Evolutionary conservation across 768 basidiomycete species (phyloP), one percentile per base, ranked within the genome.

Genomic region (Holtermanniella nyarrowii): DNA sequence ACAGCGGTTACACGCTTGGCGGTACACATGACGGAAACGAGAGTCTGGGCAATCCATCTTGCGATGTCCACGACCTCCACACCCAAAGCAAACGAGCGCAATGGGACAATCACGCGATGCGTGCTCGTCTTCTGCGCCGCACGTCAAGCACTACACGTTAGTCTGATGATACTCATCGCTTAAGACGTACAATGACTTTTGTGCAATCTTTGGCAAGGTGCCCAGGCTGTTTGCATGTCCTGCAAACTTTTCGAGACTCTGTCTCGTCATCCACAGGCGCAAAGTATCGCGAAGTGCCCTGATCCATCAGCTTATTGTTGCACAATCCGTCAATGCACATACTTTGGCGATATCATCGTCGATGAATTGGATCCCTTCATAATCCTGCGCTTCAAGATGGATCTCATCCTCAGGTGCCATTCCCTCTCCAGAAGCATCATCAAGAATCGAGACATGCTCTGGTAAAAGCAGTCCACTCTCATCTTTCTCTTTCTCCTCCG

Each of bases 311-410:
- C 31, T 22, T 26, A 20, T n/a, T 5, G 12, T 5, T 37, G 31
- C 11, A 44, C 23, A 5, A 24, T 5, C 5, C 42, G 11, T 24
- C 20, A 26, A 44, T 26, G 18, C 14, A 26, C 18, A 18, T 40
- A 65, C 63, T 46, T 48, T 58, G 14, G 59, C 48, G 23, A 57
- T 52, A 41, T 64, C 60, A 24, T 64, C 59, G 42, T 62, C 65
- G 11, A 67, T 47, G 25, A 67, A 60, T 50, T 60, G 58, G 7
- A 67, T 11, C 0, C 65, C 65, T 44, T 67, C 65, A 60, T 64
- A 62, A 3, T 49, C 26, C 26, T 55, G 42, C 11, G 50, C 59
- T 14, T 16, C 40, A 44, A 24, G 27, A 43, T 20, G 13, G 22
- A 40, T 46, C 16, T 31, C 46, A 23, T 44, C 45, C 39, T 42